Evolutionary conservation across 2,329 filamentous ascomycete genomes (phyloP).

Genomic region (Botrytis fabae): DNA sequence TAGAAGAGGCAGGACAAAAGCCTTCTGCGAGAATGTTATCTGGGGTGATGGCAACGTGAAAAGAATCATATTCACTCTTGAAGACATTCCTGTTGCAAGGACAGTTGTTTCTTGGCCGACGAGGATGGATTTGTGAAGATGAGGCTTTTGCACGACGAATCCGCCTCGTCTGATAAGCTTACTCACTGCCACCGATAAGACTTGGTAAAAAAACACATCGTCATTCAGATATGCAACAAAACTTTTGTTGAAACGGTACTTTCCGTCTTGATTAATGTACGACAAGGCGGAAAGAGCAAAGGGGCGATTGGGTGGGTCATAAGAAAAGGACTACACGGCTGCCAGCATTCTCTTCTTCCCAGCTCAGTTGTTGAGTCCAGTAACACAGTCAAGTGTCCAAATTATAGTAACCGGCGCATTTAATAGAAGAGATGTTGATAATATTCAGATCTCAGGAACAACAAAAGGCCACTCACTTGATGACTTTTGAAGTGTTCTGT

Average conservation of each 20-base stretch:
- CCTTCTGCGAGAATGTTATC: neutral
- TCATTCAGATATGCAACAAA: conserved; percentile 25
- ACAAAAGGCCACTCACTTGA: conserved; percentile 6
- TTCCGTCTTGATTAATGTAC: conserved; percentile 11
- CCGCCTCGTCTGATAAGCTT: conserved; percentile 21
- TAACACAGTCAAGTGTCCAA: neutral
- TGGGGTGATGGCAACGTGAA: neutral
- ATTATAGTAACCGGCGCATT: neutral
- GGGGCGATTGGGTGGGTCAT: neutral
- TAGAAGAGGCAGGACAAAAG: neutral
- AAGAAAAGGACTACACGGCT: neutral
- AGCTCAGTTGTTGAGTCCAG: neutral
- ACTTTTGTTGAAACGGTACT: conserved; percentile 17
- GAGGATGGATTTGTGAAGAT: neutral
- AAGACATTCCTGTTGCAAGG: neutral
- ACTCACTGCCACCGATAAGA: conserved; percentile 21
- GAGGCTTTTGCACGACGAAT: conserved; percentile 5
- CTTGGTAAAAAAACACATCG: conserved; percentile 24
- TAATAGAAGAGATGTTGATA: neutral
- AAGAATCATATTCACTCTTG: neutral
- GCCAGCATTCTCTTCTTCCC: neutral
- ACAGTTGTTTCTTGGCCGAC: neutral
- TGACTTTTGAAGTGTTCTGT: conserved; percentile 10
- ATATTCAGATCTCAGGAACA: neutral
- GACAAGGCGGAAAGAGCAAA: conserved; percentile 14